phyloP scores from a whole-genome alignment of 768 basidiomycete species.

The Dacryopinax primogenitus region DNA sequence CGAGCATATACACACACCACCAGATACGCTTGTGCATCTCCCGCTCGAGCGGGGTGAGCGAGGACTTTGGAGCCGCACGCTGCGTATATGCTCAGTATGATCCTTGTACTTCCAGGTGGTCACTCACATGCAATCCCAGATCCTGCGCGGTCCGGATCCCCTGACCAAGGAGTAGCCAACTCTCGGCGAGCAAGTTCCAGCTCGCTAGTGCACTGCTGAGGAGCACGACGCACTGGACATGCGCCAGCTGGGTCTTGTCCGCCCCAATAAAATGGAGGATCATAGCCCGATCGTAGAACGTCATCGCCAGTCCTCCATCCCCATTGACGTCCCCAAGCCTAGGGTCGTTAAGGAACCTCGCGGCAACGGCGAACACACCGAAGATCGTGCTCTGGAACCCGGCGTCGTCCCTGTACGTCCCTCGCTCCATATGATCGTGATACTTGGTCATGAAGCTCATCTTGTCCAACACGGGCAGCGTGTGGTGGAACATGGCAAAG shows the following conservation, averaged over 20 bases:
- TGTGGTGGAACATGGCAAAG: slow-evolving; percentile 74
- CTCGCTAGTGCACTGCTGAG: slow-evolving; percentile 83
- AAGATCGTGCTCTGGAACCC: slow-evolving; percentile 74
- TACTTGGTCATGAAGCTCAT: slow-evolving; percentile 67
- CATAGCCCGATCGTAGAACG: slow-evolving; percentile 78
- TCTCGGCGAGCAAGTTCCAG: slow-evolving; percentile 84
- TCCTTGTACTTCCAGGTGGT: not conserved
- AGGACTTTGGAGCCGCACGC: slow-evolving; percentile 70
- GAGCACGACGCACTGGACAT: slow-evolving; percentile 81
- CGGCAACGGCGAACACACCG: slow-evolving; percentile 81
- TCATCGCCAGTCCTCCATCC: slow-evolving; percentile 79
- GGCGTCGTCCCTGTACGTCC: slow-evolving; percentile 34
- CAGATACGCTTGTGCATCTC: slow-evolving; percentile 83
- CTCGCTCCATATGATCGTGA: slow-evolving; percentile 58
- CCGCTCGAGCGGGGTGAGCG: slow-evolving; percentile 62
- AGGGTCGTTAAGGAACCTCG: slow-evolving; percentile 61
- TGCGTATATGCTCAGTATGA: slow-evolving; percentile 25
- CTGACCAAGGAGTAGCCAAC: slow-evolving; percentile 85
- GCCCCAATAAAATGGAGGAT: slow-evolving; percentile 87
- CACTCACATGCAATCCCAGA: slow-evolving; percentile 75
- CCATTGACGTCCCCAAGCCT: slow-evolving; percentile 42
- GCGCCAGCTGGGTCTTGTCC: slow-evolving; percentile 66
- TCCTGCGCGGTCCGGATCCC: slow-evolving; percentile 83
- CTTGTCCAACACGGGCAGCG: slow-evolving; percentile 79
- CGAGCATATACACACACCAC: slow-evolving; percentile 87